Evolutionary conservation across 2,329 filamentous ascomycete genomes (phyloP).

Genomic region (Botryotinia narcissicola): DNA sequence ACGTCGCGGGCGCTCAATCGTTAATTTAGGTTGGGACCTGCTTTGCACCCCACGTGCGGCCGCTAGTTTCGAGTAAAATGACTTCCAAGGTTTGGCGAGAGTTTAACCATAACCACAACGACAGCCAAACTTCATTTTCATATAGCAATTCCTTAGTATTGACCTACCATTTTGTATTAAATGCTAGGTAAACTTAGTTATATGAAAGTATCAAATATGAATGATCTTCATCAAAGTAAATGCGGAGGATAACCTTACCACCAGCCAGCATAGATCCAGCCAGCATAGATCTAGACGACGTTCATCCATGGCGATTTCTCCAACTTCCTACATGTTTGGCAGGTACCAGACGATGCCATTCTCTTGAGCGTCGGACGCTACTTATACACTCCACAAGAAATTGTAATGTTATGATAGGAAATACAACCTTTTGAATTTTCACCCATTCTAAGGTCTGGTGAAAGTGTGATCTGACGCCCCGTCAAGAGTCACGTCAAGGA

Average conservation of each 20-base stretch:
- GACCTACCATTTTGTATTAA: not conserved
- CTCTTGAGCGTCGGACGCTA: no score
- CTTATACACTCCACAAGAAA: no score
- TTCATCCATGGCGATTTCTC: not conserved
- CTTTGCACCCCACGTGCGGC: not conserved
- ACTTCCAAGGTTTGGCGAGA: not conserved
- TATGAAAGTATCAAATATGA: not conserved
- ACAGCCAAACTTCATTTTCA: not conserved
- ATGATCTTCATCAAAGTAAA: not conserved
- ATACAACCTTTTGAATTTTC: no score
- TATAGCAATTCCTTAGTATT: not conserved
- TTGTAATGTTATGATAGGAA: no score
- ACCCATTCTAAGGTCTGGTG: no score
- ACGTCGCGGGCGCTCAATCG: not conserved
- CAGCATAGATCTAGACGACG: not conserved
- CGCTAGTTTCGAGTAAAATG: not conserved
- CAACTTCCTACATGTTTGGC: not conserved
- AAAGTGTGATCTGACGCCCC: no score
- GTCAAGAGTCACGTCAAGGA: no score
- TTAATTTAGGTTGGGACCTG: not conserved
- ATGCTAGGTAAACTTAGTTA: rapidly evolving
- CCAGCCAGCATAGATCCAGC: not conserved
- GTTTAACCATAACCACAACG: no score
- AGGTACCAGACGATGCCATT: not conserved
- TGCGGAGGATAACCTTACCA: not conserved